Conservation (phyloP, 2,329 filamentous ascomycete genomes). For the Trichoderma atrobrunneum region DNA sequence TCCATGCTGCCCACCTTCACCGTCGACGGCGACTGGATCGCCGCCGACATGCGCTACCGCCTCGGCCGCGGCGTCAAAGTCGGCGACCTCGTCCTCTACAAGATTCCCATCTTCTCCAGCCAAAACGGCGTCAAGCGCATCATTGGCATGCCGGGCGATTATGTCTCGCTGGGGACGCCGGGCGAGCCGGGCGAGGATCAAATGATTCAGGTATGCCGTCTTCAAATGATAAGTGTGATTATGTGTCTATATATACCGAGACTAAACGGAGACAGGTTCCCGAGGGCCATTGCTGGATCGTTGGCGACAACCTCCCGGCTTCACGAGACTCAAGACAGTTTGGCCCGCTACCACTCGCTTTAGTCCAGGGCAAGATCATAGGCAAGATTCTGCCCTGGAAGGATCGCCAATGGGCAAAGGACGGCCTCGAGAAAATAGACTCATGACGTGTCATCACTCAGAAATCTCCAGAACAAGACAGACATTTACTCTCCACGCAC, state of each 20-base stretch:
- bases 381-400: slow-evolving; percentile 56
- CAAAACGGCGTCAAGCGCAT: slow-evolving; percentile 74
- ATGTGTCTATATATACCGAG: not conserved
- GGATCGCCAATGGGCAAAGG: slow-evolving; percentile 51
- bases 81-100: slow-evolving; percentile 82
- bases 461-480: not conserved
- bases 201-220: slow-evolving; percentile 72
- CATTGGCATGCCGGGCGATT: slow-evolving; percentile 71
- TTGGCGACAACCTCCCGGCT: slow-evolving; percentile 80
- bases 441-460: not conserved
- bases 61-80: slow-evolving; percentile 64
- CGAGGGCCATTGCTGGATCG: slow-evolving; percentile 85
- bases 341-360: slow-evolving; percentile 79
- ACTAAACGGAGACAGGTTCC: slow-evolving; percentile 63
- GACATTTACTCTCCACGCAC: not conserved
- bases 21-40: slow-evolving; percentile 62
- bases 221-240: not conserved
- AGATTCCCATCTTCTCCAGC: slow-evolving; percentile 65
- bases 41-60: slow-evolving; percentile 66
- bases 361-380: slow-evolving; percentile 81
- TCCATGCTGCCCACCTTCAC: slow-evolving; percentile 88
- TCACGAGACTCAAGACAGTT: slow-evolving; percentile 85
- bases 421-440: slow-evolving; percentile 36
- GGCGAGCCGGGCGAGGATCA: slow-evolving; percentile 43
- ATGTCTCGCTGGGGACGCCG: slow-evolving; percentile 65